These are phyloP conservation scores for Pseudozyma sp. DNA, from an alignment of 1,284 basidiomycete genomes.

Conservation along the genomic window DNA sequence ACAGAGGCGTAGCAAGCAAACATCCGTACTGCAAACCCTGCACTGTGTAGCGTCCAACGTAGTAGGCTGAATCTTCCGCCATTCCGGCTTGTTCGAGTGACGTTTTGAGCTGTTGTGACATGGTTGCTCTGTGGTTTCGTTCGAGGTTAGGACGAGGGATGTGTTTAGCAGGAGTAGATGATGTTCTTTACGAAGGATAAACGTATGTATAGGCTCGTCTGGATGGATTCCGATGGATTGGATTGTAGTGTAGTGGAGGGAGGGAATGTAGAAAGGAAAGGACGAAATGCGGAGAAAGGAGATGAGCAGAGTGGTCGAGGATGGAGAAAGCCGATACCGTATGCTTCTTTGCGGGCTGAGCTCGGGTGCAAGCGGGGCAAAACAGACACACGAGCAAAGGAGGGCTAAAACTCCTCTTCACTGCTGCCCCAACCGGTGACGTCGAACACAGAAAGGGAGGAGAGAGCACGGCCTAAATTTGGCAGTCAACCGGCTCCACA, in stretches of 20 bases:
- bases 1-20: conserved; percentile 61
- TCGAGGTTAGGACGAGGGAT: neutral
- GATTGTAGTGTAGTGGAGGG: neutral
- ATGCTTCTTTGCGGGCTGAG: too few species aligned
- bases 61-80: conserved; percentile 54
- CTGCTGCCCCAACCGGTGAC: conserved; percentile 8
- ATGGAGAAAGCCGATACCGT: conserved; percentile 1
- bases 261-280: conserved; percentile 4
- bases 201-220: too few species aligned
- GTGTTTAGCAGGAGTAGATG: neutral
- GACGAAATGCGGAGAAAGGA: neutral
- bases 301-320: conserved; percentile 1
- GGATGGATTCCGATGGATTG: neutral
- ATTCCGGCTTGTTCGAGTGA: conserved; percentile 29
- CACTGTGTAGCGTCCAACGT: conserved; percentile 41
- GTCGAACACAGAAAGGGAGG: conserved; percentile 5
- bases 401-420: neutral
- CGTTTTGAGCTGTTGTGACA: conserved; percentile 39
- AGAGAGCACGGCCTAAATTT: neutral
- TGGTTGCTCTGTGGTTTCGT: neutral
- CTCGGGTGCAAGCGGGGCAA: conserved; percentile 35
- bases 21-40: conserved; percentile 55
- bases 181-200: too few species aligned
- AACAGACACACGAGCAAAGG: too few species aligned
- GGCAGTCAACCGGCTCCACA: too few species aligned